Evolutionary conservation across 2,329 filamentous ascomycete genomes (phyloP), one percentile per base, ranked within the genome.

Genomic region (Fusarium nygamai): DNA sequence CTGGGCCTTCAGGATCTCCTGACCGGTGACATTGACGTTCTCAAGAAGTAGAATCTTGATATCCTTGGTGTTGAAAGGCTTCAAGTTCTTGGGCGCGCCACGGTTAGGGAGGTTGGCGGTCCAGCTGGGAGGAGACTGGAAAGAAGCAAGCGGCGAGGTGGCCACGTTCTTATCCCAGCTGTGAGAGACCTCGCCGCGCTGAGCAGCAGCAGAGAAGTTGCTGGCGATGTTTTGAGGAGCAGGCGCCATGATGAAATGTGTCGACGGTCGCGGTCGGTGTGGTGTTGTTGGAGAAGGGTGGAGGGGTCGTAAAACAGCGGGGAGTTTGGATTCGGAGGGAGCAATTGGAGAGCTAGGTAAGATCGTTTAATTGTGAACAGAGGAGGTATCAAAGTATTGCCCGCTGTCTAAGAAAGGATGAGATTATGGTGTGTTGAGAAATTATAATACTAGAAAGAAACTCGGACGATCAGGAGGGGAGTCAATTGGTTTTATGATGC

Each of bases 11-110:
- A 99, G 87, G 65, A 98, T 95, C 53, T 97, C 92, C 78, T 91
- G 90, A 20, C 96, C 96, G 31, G 94, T 94, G 84, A 94, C 87
- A 83, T 99, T 99, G 80, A 99, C 94, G 84, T 98, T 99, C 83
- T 99, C 96, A 38, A 99, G 87, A 24, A 99, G 88, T 65, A 99
- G 86, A 64, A 99, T 97, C 86, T 98, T 98, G 85, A 99, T 95
- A 81, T 98, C 96, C 81, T 96, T 92, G 29, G 95, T 96, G 81
- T 96, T 92, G 85, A 99, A 99, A 22, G 96, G 96, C 86, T 98
- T 98, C 77, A 99, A 86, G 76, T 92, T 92, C 85, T 98, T 98
- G 41, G 81, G 84, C 74, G 76, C 84, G 61, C 81, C 85, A 47
- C 80, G 80, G 53, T 76, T 81, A 53, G 82, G 73, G 39, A 83